Percentiles rank a stretch among this genome's conserved stretches.
These are phyloP conservation scores for Sindora glabra DNA, from an alignment of 306 rosid genomes.

Conservation along the genomic window DNA sequence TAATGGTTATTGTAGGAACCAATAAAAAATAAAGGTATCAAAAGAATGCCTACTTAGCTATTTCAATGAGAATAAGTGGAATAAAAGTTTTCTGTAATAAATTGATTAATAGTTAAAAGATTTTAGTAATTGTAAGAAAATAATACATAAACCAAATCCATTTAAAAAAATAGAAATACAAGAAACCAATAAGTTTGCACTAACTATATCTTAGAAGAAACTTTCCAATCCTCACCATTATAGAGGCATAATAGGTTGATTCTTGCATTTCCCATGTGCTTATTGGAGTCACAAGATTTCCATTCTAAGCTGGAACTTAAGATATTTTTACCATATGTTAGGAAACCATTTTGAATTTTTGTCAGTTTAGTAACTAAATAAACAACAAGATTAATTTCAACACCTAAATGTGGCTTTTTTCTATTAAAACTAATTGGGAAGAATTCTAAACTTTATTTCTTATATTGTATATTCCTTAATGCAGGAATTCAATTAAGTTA, in stretches of 20 bases:
- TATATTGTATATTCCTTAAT: neutral
- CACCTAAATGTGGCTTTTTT: neutral
- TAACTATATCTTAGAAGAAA: slow-evolving; percentile 12
- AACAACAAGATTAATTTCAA: neutral
- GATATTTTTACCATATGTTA: slow-evolving; percentile 22
- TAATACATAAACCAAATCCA: slow-evolving; percentile 9
- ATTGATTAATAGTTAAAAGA: neutral
- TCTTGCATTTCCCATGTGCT: slow-evolving; percentile 91
- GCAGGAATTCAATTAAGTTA: neutral
- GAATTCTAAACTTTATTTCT: neutral
- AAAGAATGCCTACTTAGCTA: neutral
- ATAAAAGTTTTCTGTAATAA: neutral
- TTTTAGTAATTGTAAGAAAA: neutral
- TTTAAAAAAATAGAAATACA: slow-evolving; percentile 2
- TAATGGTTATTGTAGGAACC: neutral
- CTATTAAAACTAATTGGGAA: neutral
- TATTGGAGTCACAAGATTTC: slow-evolving; percentile 88
- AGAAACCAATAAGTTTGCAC: slow-evolving; percentile 5
- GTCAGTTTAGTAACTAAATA: neutral
- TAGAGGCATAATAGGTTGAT: slow-evolving; percentile 60
- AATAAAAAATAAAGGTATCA: neutral
- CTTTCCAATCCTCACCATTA: slow-evolving; percentile 58
- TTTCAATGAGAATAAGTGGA: neutral
- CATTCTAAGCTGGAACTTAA: slow-evolving; percentile 97
- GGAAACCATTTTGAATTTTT: slow-evolving; percentile 9